Evolutionary conservation across 306 rosid genomes (phyloP), one percentile per base, ranked within the genome.

Genomic region (Cyamopsis tetragonoloba): DNA sequence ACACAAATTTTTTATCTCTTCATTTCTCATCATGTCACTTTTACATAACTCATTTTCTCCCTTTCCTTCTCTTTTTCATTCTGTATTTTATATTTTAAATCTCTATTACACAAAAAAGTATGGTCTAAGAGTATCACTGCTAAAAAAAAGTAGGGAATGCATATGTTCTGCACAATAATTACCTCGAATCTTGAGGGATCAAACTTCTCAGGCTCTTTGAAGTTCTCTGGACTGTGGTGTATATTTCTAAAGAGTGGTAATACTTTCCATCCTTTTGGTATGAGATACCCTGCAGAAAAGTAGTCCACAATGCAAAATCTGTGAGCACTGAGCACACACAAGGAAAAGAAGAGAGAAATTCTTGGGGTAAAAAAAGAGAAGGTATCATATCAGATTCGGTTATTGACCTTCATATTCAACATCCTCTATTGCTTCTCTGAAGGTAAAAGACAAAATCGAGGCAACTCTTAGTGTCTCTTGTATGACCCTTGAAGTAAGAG

Each of bases 191-290:
- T 87, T 3, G 96, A 84, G 34, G 97, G 96, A 59, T 93, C 96
- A 75, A 93, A 93, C 70, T 86, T 93, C 4, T 88, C 81, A 34
- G 98, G 96, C 10, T 86, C 86, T 3, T 83, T 82, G 61, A 88
- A 93, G 62, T 66, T 74, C 6, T 89, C 95, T 41, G 91, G 74
- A 72, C 86, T 88, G 70, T 86, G 97, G 78, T 93, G 98, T 48
- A 93, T 93, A 68, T 93, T 93, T 76, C 97, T 87, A 68, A 93
- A 89, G 5, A 93, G 93, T 63, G 98, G 98, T 11, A 93, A 68
- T 5, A 93, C 95, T 79, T 93, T 93, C 98, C 98, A 93, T 44
- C 98, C 97, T 57, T 88, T 89, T 4, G 98, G 98, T 50, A 92
- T 92, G 11, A 92, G 89, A 73, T 84, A 81, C 27, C 96, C 97